phyloP scores from a whole-genome alignment of 2,329 filamentous ascomycete genomes.

The Beauveria sp. region DNA sequence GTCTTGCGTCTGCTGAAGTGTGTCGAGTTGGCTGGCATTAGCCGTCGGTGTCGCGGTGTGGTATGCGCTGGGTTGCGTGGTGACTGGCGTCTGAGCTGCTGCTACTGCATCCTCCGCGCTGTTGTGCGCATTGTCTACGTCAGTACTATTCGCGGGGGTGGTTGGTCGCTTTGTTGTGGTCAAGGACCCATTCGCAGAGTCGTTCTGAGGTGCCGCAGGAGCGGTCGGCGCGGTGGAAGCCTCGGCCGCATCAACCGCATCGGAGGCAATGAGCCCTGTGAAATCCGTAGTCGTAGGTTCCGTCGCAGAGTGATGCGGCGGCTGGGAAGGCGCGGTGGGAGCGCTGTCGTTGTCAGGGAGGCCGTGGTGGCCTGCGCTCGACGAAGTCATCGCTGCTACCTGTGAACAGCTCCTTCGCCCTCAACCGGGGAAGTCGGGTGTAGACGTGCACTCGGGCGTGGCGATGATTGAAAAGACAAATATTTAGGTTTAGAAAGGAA shows the following conservation, averaged over 20 bases:
- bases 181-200: background rate
- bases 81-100: background rate
- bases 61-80: background rate
- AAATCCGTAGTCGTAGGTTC: conserved; percentile 10
- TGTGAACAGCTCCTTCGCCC: conserved; percentile 49
- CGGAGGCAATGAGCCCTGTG: conserved; percentile 12
- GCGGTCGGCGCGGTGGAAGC: background rate
- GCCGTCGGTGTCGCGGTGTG: background rate
- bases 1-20: conserved; percentile 11
- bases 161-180: background rate
- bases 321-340: conserved; percentile 3
- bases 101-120: background rate
- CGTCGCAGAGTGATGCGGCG: conserved; percentile 15
- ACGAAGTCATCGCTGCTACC: conserved; percentile 55
- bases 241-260: conserved; percentile 1
- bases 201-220: background rate
- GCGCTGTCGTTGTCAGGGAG: conserved; percentile 10
- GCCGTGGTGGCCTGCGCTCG: conserved; percentile 29
- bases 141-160: background rate
- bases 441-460: background rate
- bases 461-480: background rate
- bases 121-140: background rate
- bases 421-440: conserved; percentile 15
- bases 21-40: conserved; percentile 11
- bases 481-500: background rate